phyloP scores from a whole-genome alignment of 2,329 filamentous ascomycete genomes.

The Fusarium luffae region DNA sequence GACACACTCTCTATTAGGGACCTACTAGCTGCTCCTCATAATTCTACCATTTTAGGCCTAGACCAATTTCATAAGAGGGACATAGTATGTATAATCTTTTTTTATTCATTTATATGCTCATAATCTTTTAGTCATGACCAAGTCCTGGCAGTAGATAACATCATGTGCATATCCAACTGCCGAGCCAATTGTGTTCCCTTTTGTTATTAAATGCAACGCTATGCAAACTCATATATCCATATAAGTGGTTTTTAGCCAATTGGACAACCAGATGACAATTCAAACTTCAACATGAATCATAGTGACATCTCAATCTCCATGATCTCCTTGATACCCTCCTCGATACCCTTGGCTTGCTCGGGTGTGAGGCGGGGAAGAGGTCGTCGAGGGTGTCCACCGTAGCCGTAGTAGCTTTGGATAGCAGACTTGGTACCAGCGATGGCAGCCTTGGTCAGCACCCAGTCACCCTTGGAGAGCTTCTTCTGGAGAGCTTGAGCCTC shows the following conservation, averaged over 20 bases:
- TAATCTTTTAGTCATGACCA: slow-evolving; percentile 24
- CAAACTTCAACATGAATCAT: slow-evolving; percentile 41
- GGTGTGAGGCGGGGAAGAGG: slow-evolving; percentile 75
- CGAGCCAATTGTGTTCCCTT: slow-evolving; percentile 8
- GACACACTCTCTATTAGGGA: neutral
- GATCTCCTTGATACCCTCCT: slow-evolving; percentile 68
- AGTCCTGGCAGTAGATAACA: neutral
- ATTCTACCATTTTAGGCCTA: neutral
- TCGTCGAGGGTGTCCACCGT: slow-evolving; percentile 79
- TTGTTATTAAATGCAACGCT: slow-evolving; percentile 39
- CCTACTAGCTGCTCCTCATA: neutral
- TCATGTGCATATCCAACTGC: neutral
- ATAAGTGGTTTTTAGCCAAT: neutral
- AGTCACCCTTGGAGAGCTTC: slow-evolving; percentile 81
- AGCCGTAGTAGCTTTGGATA: slow-evolving; percentile 83
- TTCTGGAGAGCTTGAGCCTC: slow-evolving; percentile 82
- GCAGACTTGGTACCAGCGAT: slow-evolving; percentile 89
- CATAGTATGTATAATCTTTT: neutral
- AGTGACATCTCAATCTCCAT: slow-evolving; percentile 73
- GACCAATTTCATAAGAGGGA: neutral
- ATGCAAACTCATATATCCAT: slow-evolving; percentile 32
- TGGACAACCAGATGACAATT: neutral
- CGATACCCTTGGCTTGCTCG: slow-evolving; percentile 63
- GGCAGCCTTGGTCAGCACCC: slow-evolving; percentile 83
- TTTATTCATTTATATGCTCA: slow-evolving; percentile 30